Base-by-base conservation (phyloP, 2,329 filamentous ascomycete genomes). In the Pseudofabraea citricarpa region DNA sequence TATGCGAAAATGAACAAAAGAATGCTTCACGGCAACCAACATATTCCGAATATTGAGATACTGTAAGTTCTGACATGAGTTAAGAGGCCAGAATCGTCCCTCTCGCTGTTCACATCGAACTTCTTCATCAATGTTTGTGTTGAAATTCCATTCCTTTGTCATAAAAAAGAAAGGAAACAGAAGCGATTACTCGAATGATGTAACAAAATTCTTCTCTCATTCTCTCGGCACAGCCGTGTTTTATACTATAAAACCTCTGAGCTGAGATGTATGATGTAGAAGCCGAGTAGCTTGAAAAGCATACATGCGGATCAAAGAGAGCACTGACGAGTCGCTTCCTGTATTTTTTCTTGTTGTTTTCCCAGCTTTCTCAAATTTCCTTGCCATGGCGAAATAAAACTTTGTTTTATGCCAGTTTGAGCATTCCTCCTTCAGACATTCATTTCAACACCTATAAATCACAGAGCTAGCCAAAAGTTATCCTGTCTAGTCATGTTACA, bases 241-340 rank as follows among this genome's bases (percentile, higher is more conserved):
- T 19, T 27, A 46, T 21, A 13, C 15, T 46, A 58, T 47, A 54
- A 68, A 74, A 70, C 71, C 71, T 65, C 65, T 50, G 44, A 26
- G 42, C 45, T 48, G n/a, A n/a, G 40, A 35, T 38, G 41, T 44
- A 52, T 37, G 52, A 40, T 42, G 45, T 23, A 54, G 52, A 67
- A 71, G 61, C 64, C 55, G 52, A 56, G 54, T 51, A 32, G 33
- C 44, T 41, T 43, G 33, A 16, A 33, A 9, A 44, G 56, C 58
- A 51, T 54, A 55, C 41, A 61, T 73, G 74, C 74, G 60, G 75
- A 79, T 68, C 72, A 80, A 81, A 79, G 77, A 81, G 73, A 75
- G 73, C 73, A 62, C 73, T 71, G 73, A 75, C 70, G 69, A 67
- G 41, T 21, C 23, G 16, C n/a, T 40, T 40, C 16, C 22, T 27